Evolutionary conservation across 2,329 filamentous ascomycete genomes (phyloP), one percentile per base, ranked within the genome.

Genomic region (Verticillium longisporum): DNA sequence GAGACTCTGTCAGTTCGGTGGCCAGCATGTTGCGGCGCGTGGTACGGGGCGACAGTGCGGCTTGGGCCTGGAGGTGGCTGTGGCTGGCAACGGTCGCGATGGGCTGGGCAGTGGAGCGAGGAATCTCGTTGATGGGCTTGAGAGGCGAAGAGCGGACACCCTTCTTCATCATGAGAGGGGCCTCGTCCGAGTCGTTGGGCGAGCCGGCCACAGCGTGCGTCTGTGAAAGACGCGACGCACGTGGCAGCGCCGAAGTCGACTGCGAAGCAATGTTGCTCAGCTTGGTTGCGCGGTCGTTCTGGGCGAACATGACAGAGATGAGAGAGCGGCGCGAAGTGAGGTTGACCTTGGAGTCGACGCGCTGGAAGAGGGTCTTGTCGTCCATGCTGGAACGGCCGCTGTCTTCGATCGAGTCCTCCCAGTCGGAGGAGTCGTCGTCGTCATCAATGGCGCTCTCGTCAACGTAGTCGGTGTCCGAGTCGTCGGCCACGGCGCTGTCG

Each of bases 21-120:
- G 91, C 89, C 61, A 99, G 83, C 95, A 99, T 99, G 75, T 97
- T 96, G 63, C 93, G 86, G 58, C 95, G 86, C 0, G 93, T 97
- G 0, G 94, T 97, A 61, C 92, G 87, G 4, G 95, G 95, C 5
- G 95, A 98, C 66, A 97, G 83, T 1, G 92, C 90, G 33, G 88
- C 86, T 60, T 91, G 89, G 66, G 90, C 86, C 56, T 80, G 74
- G 45, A 75, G 73, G 61, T 87, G 87, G 57, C 62, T 64, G 61
- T 87, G 87, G 56, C 64, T 63, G 21, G 88, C 84, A 14, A 86
- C 88, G 70, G 88, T 85, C 69, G 88, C 85, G 70, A 97, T 97
- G 33, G 93, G 92, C 73, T 94, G 92, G 0, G 85, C 83, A 4
- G 71, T 73, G 1, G 91, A 88, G 54, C 88, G 84, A 53, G 89